Evolutionary conservation across 495 filamentous ascomycete genomes (phyloP), one percentile per base, ranked within the genome.

Genomic region (Penicillium cinerascens): DNA sequence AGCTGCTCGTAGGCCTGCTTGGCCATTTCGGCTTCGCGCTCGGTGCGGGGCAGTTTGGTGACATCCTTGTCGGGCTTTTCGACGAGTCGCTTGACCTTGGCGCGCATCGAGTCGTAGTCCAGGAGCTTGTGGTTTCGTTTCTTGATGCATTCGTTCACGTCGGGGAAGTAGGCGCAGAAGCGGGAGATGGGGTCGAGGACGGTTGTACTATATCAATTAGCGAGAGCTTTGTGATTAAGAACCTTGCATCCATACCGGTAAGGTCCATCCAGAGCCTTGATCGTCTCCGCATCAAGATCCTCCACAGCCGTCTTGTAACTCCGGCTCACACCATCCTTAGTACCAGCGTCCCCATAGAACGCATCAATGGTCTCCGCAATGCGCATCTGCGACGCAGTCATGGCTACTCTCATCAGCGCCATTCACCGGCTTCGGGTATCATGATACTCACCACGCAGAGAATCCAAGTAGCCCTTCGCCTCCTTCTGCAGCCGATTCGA

Each of bases 311-410:
- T 91, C 75, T 97, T 98, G 73, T 98, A 98, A 65, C 88, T 92
- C 59, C 92, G 78, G 71, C 87, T 92, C 46, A 98, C 93, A 25
- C 93, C 93, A 64, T 98, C 93, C 55, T 85, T 87, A 35, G 95
- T 87, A 26, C 95, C 95, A 0, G 92, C 89, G 54, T 98, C 93
- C 23, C 93, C 93, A 73, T 98, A 98, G 72, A 98, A 98, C 15
- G 93, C 95, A 68, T 98, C 93, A 70, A 98, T 98, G 10, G 93
- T 98, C 69, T 98, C 93, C 37, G 93, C 93, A 66, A 98, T 98
- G 54, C 95, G 87, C 93, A 98, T 97, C 67, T 98, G 93, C 33
- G 92, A 97, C 2, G 93, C 92, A 23, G 93, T 98, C 93, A 98
- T 98, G 35, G 93, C 93, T 95, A 44, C 8, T 8, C 47, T 49